Conservation (phyloP, 2,329 filamentous ascomycete species). For the Cyclaneusma minus region DNA sequence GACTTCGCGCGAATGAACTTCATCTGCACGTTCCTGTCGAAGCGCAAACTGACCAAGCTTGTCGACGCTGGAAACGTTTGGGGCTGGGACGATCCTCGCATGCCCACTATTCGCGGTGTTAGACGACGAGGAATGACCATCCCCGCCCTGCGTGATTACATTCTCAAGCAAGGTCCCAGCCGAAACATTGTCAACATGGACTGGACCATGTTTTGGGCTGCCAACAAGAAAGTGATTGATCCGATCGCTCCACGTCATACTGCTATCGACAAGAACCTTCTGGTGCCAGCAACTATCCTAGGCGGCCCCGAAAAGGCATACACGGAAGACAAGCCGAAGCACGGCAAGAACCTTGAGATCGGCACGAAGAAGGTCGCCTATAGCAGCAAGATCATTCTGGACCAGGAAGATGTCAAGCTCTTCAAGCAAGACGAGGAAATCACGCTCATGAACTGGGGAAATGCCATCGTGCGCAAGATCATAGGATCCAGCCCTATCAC, state of each 20-base stretch:
- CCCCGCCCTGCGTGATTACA: conserved; percentile 66
- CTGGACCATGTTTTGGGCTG: conserved; percentile 56
- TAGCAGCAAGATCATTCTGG: conserved; percentile 60
- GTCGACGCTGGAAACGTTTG: conserved; percentile 62
- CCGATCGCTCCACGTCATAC: conserved; percentile 61
- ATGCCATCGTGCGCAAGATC: conserved; percentile 62
- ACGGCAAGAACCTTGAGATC: conserved; percentile 75
- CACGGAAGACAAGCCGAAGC: conserved; percentile 66
- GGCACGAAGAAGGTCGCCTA: conserved; percentile 77
- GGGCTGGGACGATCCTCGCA: conserved; percentile 78
- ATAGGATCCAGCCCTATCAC: conserved; percentile 44
- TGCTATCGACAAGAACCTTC: conserved; percentile 53
- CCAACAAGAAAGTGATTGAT: conserved; percentile 73
- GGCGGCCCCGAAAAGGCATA: conserved; percentile 47
- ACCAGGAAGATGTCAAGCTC: conserved; percentile 70
- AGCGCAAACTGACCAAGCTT: conserved; percentile 73
- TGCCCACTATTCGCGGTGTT: conserved; percentile 73
- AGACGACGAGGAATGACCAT: conserved; percentile 66
- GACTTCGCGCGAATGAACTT: conserved; percentile 79
- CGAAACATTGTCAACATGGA: conserved; percentile 76
- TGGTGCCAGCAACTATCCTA: conserved; percentile 54
- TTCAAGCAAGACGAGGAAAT: conserved; percentile 83
- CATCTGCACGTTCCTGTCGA: conserved; percentile 66
- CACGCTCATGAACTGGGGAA: conserved; percentile 94
- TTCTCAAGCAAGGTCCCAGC: conserved; percentile 69